These are phyloP conservation scores for Podila verticillata DNA, from an alignment of 192 early-diverging fungal genomes.

Conservation along the genomic window DNA sequence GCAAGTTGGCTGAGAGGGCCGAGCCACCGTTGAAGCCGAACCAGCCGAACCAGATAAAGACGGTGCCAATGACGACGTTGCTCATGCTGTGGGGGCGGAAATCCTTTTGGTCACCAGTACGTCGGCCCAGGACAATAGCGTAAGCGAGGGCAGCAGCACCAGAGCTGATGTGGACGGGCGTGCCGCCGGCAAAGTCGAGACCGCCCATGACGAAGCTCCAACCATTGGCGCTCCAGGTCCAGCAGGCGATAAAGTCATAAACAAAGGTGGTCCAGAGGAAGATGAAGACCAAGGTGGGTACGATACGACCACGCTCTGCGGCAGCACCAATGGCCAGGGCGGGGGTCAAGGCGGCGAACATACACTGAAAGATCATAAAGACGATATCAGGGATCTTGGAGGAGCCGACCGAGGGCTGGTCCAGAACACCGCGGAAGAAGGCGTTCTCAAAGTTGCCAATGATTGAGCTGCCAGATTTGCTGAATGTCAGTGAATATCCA, in stretches of 20 bases:
- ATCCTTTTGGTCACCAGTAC: slow-evolving; percentile 75
- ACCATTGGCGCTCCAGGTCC: slow-evolving; percentile 90
- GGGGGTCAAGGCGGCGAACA: slow-evolving; percentile 93
- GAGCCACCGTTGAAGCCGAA: slow-evolving; percentile 96
- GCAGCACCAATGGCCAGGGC: slow-evolving; percentile 91
- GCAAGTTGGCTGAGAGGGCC: slow-evolving; percentile 78
- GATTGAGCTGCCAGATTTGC: slow-evolving; percentile 73
- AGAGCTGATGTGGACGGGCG: slow-evolving; percentile 93
- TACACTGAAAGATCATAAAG: slow-evolving; percentile 88
- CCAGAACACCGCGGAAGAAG: slow-evolving; percentile 67
- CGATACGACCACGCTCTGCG: slow-evolving; percentile 87
- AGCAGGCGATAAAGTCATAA: slow-evolving; percentile 95
- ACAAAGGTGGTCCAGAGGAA: slow-evolving; percentile 95
- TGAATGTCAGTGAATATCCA: slow-evolving; percentile 90
- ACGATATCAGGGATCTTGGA: slow-evolving; percentile 77
- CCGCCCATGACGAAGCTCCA: slow-evolving; percentile 86
- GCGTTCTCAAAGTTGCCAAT: slow-evolving; percentile 86
- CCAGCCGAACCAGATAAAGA: slow-evolving; percentile 96
- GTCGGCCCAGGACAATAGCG: slow-evolving; percentile 84
- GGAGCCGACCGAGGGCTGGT: slow-evolving; percentile 63
- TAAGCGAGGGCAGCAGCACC: slow-evolving; percentile 93
- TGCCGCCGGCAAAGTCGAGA: slow-evolving; percentile 96
- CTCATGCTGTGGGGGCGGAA: slow-evolving; percentile 92
- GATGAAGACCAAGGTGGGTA: slow-evolving; percentile 90
- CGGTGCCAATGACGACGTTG: slow-evolving; percentile 90